Base-by-base conservation (phyloP, 2,329 filamentous ascomycete species). In the Macrophomina tecta region DNA sequence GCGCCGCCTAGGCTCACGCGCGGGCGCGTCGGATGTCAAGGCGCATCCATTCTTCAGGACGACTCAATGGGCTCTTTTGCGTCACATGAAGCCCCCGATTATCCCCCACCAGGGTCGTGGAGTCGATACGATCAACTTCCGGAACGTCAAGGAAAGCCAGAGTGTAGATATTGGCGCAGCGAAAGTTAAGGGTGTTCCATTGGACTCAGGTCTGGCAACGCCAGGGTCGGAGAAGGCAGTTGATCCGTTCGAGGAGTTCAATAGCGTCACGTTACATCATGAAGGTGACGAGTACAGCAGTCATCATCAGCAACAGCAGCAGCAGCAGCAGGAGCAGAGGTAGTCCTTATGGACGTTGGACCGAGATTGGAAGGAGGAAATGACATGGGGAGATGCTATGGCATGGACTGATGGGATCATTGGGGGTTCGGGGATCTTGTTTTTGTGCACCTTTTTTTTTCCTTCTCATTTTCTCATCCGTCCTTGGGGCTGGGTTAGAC, bases 181-280 rank as follows among this genome's bases (percentile, higher is more conserved):
- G 45, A 83, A 80, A 64, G 78, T 87, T 69, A 93, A 92, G 80
- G 93, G 93, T 1, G 92, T 97, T 12, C 93, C 93, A 8, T 82
- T 97, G 68, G 93, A 97, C 75, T 94, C 91, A 51, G 92, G 92
- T 1, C 83, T 97, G 64, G 88, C 91, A 1, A 98, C 94, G 2
- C 94, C 94, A 1, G 92, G 91, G 52, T 91, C 86, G 45, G 94
- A 97, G 76, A 49, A 52, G 28, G 75, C 90, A 45, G 84, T 87
- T 3, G 95, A 99, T 84, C 95, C 95, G 1, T 99, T 99, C 76
- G 92, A 97, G 79, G 95, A 98, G 79, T 99, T 99, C 81, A 99
- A 98, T 84, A 97, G 93, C 76, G 94, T 99, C 49, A 99, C 95
- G 61, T 84, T 99, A 69, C 94, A 98, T 79, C 95, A 99, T 76